phyloP scores from a whole-genome alignment of 2,329 filamentous ascomycete genomes.

The Neonectria neomacrospora region DNA sequence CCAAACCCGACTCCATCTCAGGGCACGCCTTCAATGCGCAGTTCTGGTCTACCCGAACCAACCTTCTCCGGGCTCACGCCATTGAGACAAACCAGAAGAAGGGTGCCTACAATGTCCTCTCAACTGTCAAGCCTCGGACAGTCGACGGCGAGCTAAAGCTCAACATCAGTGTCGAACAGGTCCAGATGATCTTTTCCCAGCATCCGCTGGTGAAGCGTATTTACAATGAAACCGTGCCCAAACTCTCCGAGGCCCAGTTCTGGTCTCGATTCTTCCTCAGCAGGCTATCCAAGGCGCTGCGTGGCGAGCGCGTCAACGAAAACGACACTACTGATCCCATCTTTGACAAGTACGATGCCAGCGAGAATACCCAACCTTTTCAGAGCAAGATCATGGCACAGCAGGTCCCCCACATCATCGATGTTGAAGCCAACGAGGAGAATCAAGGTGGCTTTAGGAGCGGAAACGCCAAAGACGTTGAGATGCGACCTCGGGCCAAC shows the following conservation, averaged over 20 bases:
- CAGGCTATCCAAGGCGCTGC: conserved; percentile 87
- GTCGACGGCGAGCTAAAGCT: conserved; percentile 72
- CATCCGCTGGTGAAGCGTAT: conserved; percentile 90
- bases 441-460: conserved; percentile 85
- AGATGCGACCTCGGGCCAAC: conserved; percentile 86
- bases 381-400: conserved; percentile 67
- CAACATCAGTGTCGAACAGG: conserved; percentile 90
- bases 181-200: conserved; percentile 91
- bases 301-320: conserved; percentile 86
- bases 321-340: conserved; percentile 80
- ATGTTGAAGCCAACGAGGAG: conserved; percentile 93
- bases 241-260: conserved; percentile 81
- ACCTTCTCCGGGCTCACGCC: conserved; percentile 87
- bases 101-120: conserved; percentile 93
- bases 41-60: conserved; percentile 93
- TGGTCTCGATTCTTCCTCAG: conserved; percentile 96
- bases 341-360: conserved; percentile 86
- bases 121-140: conserved; percentile 78
- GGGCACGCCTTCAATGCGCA: conserved; percentile 86
- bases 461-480: conserved; percentile 88
- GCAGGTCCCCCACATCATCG: conserved; percentile 87
- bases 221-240: conserved; percentile 93
- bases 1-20: conserved; percentile 86
- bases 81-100: conserved; percentile 88
- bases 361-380: conserved; percentile 69